Percentiles rank a stretch among this genome's conserved stretches.
Evolutionary conservation across 345 rosid genomes (phyloP).

Genomic region (Dimocarpus longan): DNA sequence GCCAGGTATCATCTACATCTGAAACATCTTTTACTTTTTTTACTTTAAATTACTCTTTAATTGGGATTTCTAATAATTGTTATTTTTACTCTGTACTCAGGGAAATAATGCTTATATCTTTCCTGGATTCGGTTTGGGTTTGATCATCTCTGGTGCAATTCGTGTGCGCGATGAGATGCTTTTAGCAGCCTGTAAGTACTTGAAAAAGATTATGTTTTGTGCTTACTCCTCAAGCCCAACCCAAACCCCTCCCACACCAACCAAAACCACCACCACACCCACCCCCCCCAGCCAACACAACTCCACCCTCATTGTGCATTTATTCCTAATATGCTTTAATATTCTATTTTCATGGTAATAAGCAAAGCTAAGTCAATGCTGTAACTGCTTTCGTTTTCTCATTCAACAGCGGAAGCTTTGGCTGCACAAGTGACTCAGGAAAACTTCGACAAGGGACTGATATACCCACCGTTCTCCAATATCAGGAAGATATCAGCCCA

Average conservation of each 20-base stretch:
- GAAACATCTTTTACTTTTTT: neutral
- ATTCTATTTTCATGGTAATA: neutral
- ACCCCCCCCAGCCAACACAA: neutral
- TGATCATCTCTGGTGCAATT: conserved; percentile 88
- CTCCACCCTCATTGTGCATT: neutral
- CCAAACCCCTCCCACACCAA: neutral
- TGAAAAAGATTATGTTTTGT: neutral
- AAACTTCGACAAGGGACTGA: conserved; percentile 71
- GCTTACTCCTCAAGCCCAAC: neutral
- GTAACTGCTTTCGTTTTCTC: neutral
- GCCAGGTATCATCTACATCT: conserved; percentile 63
- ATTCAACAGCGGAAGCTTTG: conserved; percentile 83
- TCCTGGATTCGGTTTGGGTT: conserved; percentile 92
- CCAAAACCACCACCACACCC: neutral
- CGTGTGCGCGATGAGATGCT: conserved; percentile 96
- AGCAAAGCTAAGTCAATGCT: neutral
- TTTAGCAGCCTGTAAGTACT: conserved; percentile 91
- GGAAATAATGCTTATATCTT: conserved; percentile 96
- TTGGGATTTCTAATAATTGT: neutral
- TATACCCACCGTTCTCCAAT: conserved; percentile 89
- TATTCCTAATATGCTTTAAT: neutral
- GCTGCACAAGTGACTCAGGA: conserved; percentile 76
- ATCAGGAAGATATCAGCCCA: conserved; percentile 88
- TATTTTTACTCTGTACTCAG: conserved; percentile 37
- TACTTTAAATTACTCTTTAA: neutral